Conservation (phyloP, 2,329 filamentous ascomycete species). For the Orbilia brochopaga region DNA sequence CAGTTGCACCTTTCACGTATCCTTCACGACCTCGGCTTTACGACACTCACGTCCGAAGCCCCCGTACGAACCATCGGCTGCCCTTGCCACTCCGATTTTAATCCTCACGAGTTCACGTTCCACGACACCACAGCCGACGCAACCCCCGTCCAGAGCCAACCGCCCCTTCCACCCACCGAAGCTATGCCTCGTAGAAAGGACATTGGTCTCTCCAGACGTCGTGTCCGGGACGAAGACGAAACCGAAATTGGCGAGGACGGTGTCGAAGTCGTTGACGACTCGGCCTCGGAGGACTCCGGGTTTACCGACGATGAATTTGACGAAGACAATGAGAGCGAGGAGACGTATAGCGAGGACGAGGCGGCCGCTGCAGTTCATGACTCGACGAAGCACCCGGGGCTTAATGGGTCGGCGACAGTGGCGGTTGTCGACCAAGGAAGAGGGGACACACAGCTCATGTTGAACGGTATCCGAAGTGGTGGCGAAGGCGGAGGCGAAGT, state of each 20-base stretch:
- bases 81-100: neutral
- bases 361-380: conserved; percentile 54
- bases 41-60: neutral
- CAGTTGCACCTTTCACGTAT: neutral
- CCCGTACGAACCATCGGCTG: neutral
- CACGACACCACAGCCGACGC: conserved; percentile 26
- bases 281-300: conserved; percentile 69
- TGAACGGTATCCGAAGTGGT: conserved; percentile 63
- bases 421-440: conserved; percentile 59
- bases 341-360: conserved; percentile 60
- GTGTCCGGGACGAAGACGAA: conserved; percentile 74
- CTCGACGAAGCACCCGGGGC: conserved; percentile 54
- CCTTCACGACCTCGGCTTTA: neutral
- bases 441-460: conserved; percentile 67
- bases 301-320: conserved; percentile 67
- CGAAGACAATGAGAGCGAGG: conserved; percentile 67
- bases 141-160: conserved; percentile 24
- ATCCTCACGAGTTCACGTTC: conserved; percentile 21
- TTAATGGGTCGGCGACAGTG: conserved; percentile 56
- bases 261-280: conserved; percentile 70
- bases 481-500: conserved; percentile 60
- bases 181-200: conserved; percentile 66
- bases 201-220: conserved; percentile 70
- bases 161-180: conserved; percentile 60
- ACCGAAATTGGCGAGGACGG: conserved; percentile 65